Evolutionary conservation across 306 rosid species (phyloP).

Genomic region (Rosa persica): DNA sequence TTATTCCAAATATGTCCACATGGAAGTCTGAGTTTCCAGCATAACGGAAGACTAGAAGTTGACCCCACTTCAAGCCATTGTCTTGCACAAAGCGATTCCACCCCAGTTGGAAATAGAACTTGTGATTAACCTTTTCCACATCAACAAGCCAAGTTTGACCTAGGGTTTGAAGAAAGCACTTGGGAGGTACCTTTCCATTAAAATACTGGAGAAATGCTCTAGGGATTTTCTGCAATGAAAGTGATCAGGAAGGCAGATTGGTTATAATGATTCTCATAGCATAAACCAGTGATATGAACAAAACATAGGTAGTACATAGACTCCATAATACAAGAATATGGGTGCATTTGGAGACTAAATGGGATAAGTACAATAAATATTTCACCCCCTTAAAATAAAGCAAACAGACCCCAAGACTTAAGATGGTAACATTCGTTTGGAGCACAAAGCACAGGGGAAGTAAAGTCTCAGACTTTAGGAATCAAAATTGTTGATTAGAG

Average conservation of each 20-base stretch:
- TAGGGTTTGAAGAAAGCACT: neutral
- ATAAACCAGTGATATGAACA: neutral
- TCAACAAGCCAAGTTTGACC: neutral
- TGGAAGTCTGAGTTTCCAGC: conserved; percentile 9
- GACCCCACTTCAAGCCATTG: conserved; percentile 4
- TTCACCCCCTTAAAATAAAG: neutral
- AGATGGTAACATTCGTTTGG: neutral
- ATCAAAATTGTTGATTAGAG: neutral
- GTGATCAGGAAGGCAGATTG: neutral
- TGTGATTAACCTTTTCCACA: neutral
- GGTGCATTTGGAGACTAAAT: no score
- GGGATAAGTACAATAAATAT: neutral
- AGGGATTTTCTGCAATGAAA: neutral
- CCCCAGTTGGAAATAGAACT: neutral
- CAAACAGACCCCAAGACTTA: neutral
- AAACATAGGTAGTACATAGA: neutral
- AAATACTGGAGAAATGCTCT: neutral
- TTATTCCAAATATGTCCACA: conserved; percentile 25
- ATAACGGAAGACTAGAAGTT: conserved; percentile 23
- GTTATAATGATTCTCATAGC: neutral
- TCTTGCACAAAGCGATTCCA: neutral
- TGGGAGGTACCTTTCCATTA: neutral
- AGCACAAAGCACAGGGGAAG: neutral
- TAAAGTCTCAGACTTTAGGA: neutral
- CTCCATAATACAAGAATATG: neutral